Conservation (phyloP, 164 flowering plant species). For the Magnolia kwangsiensis region DNA sequence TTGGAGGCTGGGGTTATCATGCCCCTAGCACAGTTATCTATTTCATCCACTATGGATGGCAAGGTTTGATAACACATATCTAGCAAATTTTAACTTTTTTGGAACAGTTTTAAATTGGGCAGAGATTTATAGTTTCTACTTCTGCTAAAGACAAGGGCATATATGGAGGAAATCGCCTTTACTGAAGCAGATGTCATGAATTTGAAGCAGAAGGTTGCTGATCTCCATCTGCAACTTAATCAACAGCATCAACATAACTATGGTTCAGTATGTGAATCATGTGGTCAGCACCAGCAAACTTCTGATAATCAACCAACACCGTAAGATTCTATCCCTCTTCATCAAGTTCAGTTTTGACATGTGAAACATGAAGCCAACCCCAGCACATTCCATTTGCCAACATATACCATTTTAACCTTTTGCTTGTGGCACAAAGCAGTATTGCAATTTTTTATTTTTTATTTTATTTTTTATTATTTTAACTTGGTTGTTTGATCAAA, state of each 20-base stretch:
- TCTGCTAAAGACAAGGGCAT: constrained; percentile 55
- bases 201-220: constrained; percentile 67
- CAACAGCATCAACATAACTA: constrained; percentile 40
- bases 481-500: too few relatives aligned
- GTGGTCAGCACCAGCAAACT: constrained; percentile 24
- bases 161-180: constrained; percentile 56
- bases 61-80: constrained; percentile 46
- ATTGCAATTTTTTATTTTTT: neutral
- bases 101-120: neutral
- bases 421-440: neutral
- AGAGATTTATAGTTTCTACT: constrained; percentile 16
- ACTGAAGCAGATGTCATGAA: constrained; percentile 61
- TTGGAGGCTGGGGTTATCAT: constrained; percentile 64
- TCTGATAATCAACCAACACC: constrained; percentile 24
- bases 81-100: constrained; percentile 1
- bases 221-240: constrained; percentile 51
- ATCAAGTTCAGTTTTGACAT: neutral
- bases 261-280: constrained; percentile 23
- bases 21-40: constrained; percentile 24
- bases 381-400: neutral
- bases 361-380: neutral
- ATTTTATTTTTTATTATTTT: too few relatives aligned
- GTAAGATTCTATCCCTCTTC: constrained; percentile 29
- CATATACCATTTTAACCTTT: neutral
- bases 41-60: constrained; percentile 42